These are phyloP conservation scores for Porcisia deanei DNA, from an alignment of 208 protist genomes.

Conservation along the genomic window DNA sequence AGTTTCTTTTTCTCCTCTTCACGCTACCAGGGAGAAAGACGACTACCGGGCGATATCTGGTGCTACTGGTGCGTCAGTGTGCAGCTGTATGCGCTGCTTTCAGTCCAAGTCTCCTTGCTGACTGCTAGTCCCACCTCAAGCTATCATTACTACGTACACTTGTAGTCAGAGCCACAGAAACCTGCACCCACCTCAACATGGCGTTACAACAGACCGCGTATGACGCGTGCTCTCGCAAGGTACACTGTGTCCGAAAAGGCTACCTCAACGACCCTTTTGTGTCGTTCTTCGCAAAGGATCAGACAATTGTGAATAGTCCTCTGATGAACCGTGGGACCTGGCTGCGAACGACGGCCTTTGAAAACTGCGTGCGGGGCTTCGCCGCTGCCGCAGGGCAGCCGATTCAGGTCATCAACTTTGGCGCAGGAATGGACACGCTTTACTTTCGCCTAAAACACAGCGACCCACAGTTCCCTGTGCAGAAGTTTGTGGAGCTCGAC, in stretches of 20 bases:
- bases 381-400: slow-evolving; percentile 35
- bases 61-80: background rate
- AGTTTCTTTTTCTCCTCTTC: background rate
- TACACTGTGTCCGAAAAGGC: slow-evolving; percentile 83
- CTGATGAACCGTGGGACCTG: slow-evolving; percentile 92
- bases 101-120: background rate
- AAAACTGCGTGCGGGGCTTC: slow-evolving; percentile 74
- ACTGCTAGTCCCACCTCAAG: background rate
- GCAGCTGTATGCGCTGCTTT: background rate
- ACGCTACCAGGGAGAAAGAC: background rate
- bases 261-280: slow-evolving; percentile 91
- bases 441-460: slow-evolving; percentile 81
- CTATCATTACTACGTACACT: background rate
- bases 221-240: slow-evolving; percentile 87
- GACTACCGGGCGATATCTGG: background rate
- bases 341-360: slow-evolving; percentile 85
- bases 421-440: slow-evolving; percentile 88
- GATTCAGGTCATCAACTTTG: slow-evolving; percentile 89
- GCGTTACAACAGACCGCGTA: slow-evolving; percentile 85
- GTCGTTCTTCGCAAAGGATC: slow-evolving; percentile 73
- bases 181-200: slow-evolving; percentile 36
- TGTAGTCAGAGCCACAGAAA: background rate
- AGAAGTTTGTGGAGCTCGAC: slow-evolving; percentile 81
- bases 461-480: slow-evolving; percentile 56
- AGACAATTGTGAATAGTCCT: slow-evolving; percentile 89